phyloP scores from a whole-genome alignment of 2,329 filamentous ascomycete genomes.

The Xylariaceae sp. region DNA sequence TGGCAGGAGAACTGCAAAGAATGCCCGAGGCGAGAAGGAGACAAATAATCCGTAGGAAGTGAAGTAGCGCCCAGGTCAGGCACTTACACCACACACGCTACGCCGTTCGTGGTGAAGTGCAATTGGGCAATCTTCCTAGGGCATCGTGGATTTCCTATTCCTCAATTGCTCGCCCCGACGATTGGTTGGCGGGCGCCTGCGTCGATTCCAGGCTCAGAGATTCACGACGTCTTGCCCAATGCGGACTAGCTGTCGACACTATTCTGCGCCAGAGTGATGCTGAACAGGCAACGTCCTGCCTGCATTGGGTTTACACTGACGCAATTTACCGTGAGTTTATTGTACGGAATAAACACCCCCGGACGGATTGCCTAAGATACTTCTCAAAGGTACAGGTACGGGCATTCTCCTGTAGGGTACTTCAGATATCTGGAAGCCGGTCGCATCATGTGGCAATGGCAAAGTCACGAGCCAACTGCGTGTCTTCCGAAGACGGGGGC shows the following conservation, averaged over 20 bases:
- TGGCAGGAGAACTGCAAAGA: constrained; percentile 16
- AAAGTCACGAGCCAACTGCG: constrained; percentile 27
- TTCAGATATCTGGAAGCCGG: constrained; percentile 17
- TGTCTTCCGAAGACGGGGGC: constrained; percentile 11
- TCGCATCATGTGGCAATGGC: constrained; percentile 26
- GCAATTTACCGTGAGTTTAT: no score
- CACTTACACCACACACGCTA: constrained; percentile 6
- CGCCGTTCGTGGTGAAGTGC: constrained; percentile 16
- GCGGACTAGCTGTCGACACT: background rate
- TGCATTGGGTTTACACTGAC: constrained; percentile 12
- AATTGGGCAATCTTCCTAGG: constrained; percentile 20
- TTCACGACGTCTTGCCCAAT: background rate
- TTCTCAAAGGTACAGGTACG: constrained; percentile 23
- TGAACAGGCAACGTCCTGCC: background rate
- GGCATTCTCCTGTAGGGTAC: constrained; percentile 18
- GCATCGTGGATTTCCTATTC: constrained; percentile 16
- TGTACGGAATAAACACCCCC: constrained; percentile 1
- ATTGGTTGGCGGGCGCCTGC: constrained; percentile 10
- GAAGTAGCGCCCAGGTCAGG: background rate
- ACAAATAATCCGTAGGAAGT: background rate
- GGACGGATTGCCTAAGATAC: background rate
- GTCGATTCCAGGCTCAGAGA: background rate
- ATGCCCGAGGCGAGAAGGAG: constrained; percentile 12
- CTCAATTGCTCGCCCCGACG: constrained; percentile 3
- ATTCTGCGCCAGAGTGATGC: background rate